Evolutionary conservation across 1,284 basidiomycete genomes (phyloP).

Genomic region (Pseudomicrostroma phylloplanum): DNA sequence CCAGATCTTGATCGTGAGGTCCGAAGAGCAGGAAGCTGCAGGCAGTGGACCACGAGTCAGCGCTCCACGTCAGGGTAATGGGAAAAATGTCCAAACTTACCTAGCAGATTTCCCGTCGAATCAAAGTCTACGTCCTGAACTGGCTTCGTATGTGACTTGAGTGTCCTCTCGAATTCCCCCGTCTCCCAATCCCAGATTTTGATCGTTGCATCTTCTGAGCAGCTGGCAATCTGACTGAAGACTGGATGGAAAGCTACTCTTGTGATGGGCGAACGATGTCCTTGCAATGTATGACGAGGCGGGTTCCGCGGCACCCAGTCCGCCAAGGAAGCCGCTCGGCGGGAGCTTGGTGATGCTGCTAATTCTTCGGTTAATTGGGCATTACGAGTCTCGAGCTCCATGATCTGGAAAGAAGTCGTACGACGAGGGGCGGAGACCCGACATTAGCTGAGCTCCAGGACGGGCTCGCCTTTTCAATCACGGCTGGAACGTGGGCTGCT

Average conservation of each 20-base stretch:
- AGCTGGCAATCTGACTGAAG: constrained; percentile 74
- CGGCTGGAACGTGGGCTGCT: too few species aligned
- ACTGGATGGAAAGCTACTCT: constrained; percentile 78
- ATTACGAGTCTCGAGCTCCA: constrained; percentile 71
- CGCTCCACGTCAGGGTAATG: neutral
- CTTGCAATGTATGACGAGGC: constrained; percentile 69
- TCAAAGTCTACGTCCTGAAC: constrained; percentile 84
- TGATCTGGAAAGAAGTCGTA: constrained; percentile 22
- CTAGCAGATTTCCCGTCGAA: constrained; percentile 70
- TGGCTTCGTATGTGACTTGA: constrained; percentile 85
- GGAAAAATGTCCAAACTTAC: constrained; percentile 54
- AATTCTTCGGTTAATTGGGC: constrained; percentile 71
- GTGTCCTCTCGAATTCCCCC: constrained; percentile 80
- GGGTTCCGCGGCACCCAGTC: constrained; percentile 80
- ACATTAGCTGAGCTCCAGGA: too few species aligned
- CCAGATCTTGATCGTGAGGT: constrained; percentile 86
- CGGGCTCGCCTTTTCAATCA: too few species aligned
- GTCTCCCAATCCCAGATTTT: constrained; percentile 96
- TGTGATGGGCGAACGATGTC: constrained; percentile 71
- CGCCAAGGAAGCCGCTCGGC: constrained; percentile 62
- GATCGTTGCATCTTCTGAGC: constrained; percentile 77
- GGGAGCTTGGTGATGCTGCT: constrained; percentile 57
- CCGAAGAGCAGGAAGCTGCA: constrained; percentile 77
- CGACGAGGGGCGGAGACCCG: too few species aligned
- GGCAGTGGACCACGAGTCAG: constrained; percentile 5